A percentile compares a stretch with the other conserved stretches of the same genome.
Conservation (phyloP, 176 grass and related monocot genomes). For the Leersia perrieri region DNA sequence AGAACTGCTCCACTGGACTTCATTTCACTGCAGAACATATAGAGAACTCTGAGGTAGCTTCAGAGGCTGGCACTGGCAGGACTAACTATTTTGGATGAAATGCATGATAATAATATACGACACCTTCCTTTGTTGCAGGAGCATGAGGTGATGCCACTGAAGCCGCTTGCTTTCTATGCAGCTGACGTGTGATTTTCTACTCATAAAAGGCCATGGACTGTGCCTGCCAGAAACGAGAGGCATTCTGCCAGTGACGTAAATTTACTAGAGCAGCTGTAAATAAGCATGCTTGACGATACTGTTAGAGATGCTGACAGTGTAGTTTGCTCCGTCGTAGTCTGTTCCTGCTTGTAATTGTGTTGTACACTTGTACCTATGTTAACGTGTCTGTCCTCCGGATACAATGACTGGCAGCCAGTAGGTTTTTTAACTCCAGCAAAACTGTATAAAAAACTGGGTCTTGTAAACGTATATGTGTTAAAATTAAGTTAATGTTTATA, state of each 20-base stretch:
- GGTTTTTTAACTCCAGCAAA: neutral
- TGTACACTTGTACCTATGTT: conserved; percentile 3
- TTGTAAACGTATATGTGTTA: neutral
- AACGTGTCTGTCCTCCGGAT: neutral
- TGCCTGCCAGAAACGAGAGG: neutral
- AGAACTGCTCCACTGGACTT: conserved; percentile 87
- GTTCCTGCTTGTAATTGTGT: neutral
- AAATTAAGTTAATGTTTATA: neutral
- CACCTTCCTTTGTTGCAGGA: conserved; percentile 38
- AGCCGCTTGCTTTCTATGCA: conserved; percentile 62
- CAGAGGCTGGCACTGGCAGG: neutral
- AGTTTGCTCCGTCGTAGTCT: neutral
- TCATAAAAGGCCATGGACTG: neutral
- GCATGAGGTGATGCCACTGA: conserved; percentile 50
- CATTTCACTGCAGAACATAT: conserved; percentile 53
- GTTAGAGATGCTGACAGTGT: conserved; percentile 19
- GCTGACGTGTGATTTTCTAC: conserved; percentile 39
- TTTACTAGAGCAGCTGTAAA: conserved; percentile 64
- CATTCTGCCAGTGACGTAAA: conserved; percentile 23
- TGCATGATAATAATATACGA: neutral
- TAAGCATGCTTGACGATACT: conserved; percentile 34
- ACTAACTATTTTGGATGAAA: neutral
- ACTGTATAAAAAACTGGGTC: neutral
- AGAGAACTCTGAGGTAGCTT: conserved; percentile 61
- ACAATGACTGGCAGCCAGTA: neutral